Percentiles rank a stretch among this genome's conserved stretches.
These are phyloP conservation scores for Chrysosporium queenslandicum DNA, from an alignment of 2,329 filamentous ascomycete genomes.

Conservation along the genomic window DNA sequence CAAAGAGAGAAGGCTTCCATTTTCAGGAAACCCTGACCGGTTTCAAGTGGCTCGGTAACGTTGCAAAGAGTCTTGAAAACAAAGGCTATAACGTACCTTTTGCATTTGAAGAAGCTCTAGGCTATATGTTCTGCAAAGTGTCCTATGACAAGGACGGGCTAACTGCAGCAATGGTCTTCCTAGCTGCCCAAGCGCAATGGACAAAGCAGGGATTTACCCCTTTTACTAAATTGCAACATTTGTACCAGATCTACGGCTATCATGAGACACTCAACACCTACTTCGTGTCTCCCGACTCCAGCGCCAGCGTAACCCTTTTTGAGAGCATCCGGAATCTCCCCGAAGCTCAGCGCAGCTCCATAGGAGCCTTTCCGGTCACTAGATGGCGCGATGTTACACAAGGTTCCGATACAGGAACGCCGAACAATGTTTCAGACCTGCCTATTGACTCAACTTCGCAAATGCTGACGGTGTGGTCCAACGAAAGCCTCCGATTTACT, in stretches of 20 bases:
- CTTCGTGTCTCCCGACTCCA: conserved; percentile 48
- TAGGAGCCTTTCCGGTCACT: conserved; percentile 45
- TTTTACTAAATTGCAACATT: conserved; percentile 45
- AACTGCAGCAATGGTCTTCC: conserved; percentile 50
- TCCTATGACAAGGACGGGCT: conserved; percentile 58
- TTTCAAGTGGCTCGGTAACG: conserved; percentile 59
- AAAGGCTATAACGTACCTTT: conserved; percentile 45
- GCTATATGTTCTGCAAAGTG: conserved; percentile 55
- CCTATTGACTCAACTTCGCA: conserved; percentile 49
- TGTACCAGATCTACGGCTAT: conserved; percentile 50
- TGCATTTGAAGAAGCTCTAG: conserved; percentile 57
- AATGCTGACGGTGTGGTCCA: conserved; percentile 54
- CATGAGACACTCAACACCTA: conserved; percentile 57
- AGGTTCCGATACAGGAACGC: conserved; percentile 48
- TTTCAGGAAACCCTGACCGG: conserved; percentile 55
- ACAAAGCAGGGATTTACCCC: conserved; percentile 45
- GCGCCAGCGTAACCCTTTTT: conserved; percentile 47
- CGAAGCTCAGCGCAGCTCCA: conserved; percentile 34
- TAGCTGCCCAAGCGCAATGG: conserved; percentile 46
- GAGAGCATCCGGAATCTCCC: conserved; percentile 41
- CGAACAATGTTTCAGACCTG: conserved; percentile 44
- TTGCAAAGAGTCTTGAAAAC: conserved; percentile 43
- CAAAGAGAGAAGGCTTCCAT: conserved; percentile 45
- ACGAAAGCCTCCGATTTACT: conserved; percentile 47
- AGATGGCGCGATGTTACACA: conserved; percentile 54